Evolutionary conservation across 1,284 basidiomycete species (phyloP).

Genomic region (Takashimella koratensis): DNA sequence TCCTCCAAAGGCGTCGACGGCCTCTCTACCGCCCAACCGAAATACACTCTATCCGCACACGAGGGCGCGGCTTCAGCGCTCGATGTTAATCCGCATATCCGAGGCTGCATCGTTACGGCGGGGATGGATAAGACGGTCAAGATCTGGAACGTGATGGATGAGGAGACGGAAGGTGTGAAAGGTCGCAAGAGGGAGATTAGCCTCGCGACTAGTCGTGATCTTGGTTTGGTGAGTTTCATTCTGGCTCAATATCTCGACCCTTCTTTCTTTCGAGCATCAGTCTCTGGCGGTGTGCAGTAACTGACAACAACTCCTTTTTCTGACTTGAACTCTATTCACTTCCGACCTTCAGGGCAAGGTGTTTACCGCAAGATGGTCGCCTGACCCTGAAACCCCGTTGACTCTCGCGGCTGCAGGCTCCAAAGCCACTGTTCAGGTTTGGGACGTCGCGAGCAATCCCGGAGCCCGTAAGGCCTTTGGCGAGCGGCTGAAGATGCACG

Average conservation of each 20-base stretch:
- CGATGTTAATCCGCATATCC: slow-evolving; percentile 87
- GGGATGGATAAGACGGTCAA: slow-evolving; percentile 92
- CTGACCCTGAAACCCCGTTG: slow-evolving; percentile 75
- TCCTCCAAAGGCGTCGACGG: slow-evolving; percentile 51
- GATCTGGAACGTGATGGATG: slow-evolving; percentile 80
- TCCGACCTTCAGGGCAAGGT: slow-evolving; percentile 72
- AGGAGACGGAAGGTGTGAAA: slow-evolving; percentile 58
- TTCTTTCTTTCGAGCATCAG: slow-evolving; percentile 1
- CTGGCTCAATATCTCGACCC: too few relatives aligned
- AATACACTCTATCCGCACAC: slow-evolving; percentile 91
- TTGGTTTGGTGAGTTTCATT: slow-evolving; percentile 73
- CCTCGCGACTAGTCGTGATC: slow-evolving; percentile 80
- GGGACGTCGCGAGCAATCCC: slow-evolving; percentile 79
- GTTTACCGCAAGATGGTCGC: slow-evolving; percentile 84
- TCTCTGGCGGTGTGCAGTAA: background rate
- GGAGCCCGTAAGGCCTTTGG: slow-evolving; percentile 76
- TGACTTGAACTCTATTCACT: too few relatives aligned
- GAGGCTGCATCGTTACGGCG: slow-evolving; percentile 86
- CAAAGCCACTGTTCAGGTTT: slow-evolving; percentile 87
- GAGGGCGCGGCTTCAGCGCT: slow-evolving; percentile 88
- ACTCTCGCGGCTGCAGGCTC: slow-evolving; percentile 92
- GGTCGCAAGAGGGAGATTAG: slow-evolving; percentile 68
- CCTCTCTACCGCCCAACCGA: slow-evolving; percentile 47
- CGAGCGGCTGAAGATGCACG: slow-evolving; percentile 65
- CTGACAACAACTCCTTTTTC: too few relatives aligned